A percentile compares a stretch with the other conserved stretches of the same genome.
phyloP scores from a whole-genome alignment of 2,329 filamentous ascomycete genomes.

The Huntiella savannae region DNA sequence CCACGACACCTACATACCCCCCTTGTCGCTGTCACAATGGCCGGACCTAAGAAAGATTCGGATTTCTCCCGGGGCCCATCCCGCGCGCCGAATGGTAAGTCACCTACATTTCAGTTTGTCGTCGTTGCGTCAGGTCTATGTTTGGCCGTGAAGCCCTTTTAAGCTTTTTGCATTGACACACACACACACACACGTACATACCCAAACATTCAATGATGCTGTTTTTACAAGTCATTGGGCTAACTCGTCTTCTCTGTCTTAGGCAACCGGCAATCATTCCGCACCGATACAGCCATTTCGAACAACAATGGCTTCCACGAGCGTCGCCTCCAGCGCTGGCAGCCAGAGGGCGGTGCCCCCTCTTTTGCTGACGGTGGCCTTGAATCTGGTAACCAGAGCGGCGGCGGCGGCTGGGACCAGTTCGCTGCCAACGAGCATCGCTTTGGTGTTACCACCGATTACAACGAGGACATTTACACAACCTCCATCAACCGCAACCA shows the following conservation, averaged over 20 bases:
- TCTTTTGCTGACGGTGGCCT: constrained; percentile 47
- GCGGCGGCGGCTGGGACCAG: constrained; percentile 58
- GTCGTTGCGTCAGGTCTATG: not conserved
- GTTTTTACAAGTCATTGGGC: not conserved
- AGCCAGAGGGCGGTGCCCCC: constrained; percentile 41
- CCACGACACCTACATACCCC: not conserved
- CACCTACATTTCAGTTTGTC: not conserved
- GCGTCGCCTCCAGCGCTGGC: constrained; percentile 65
- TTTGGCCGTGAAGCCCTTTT: constrained; percentile 7
- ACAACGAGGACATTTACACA: constrained; percentile 89
- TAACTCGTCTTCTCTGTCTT: constrained; percentile 5
- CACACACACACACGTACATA: not conserved
- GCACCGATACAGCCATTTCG: constrained; percentile 78
- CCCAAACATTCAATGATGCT: not conserved
- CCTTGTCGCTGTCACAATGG: constrained; percentile 17
- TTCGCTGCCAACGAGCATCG: constrained; percentile 76
- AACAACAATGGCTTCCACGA: constrained; percentile 50
- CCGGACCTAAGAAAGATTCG: constrained; percentile 22
- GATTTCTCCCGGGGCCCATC: constrained; percentile 13
- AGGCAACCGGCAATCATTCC: constrained; percentile 46
- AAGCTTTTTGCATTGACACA: not conserved
- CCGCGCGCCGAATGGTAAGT: constrained; percentile 21
- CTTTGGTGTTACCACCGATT: constrained; percentile 76
- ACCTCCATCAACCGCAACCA: constrained; percentile 72
- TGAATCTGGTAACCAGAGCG: constrained; percentile 24